Base-by-base conservation (phyloP, 106 monocot species). In the Xerophyta viscosa region DNA sequence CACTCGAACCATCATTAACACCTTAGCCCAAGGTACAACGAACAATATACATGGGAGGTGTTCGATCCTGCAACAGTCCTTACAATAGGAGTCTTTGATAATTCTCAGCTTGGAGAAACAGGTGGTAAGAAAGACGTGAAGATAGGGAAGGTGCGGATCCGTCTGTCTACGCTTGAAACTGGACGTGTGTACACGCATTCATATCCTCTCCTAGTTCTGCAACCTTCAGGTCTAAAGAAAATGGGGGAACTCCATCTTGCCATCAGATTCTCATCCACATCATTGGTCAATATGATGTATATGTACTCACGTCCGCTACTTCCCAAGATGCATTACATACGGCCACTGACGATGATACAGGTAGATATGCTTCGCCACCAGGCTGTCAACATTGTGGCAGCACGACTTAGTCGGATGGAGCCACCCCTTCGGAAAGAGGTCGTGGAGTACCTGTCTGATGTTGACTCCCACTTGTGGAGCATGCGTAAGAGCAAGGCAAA, bases 401-500 rank as follows among this genome's bases (percentile, higher is more conserved):
- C 31, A 31, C 21, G 55, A 19, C 33, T 56, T 10, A 37, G 55
- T 31, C 55, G 55, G 8, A 31, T 31, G 3, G 55, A 56, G 55
- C 55, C 36, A 36, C 36, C 55, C 29, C 6, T 56, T 11, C 29
- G 36, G 36, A 56, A 20, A 31, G 55, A 56, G 37, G 55, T 33
- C 4, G 55, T 56, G 0, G 36, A 37, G 19, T 56, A 56, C 24
- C 30, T 56, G 55, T 9, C 31, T 12, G 55, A 56, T 56, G 55
- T 56, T 5, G 33, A 56, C 31, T 56, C 55, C 13, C 55, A 56
- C 33, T 31, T 56, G 55, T 56, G 55, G 55, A 56, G 55, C 21
- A 56, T 56, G 55, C 19, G 55, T 29, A 56, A 31, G 37, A 56
- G 55, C 55, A 56, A 56, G 12, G 55, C 55, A 31, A 56, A 56